These are phyloP conservation scores for Plantago elongata DNA, from an alignment of 257 asterid genomes.

Conservation along the genomic window DNA sequence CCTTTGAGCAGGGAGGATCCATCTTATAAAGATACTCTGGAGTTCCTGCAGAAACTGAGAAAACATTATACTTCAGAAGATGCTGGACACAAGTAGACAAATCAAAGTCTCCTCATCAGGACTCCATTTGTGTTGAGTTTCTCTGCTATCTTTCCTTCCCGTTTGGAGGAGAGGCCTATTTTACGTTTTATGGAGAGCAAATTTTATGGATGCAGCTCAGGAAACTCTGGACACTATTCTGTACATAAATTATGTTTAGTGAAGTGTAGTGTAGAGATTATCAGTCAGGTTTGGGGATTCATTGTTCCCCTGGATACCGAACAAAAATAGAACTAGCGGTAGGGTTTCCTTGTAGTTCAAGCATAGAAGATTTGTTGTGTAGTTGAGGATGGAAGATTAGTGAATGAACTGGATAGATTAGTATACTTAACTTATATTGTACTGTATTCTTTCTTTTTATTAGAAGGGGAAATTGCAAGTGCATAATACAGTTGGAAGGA, in stretches of 20 bases:
- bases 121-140: too few species aligned
- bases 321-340: too few species aligned
- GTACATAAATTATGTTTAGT: neutral
- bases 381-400: too few species aligned
- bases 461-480: too few species aligned
- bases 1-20: slow-evolving; percentile 82
- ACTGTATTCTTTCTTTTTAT: too few species aligned
- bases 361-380: too few species aligned
- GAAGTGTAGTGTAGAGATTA: slow-evolving; percentile 4
- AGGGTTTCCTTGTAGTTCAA: too few species aligned
- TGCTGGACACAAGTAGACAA: slow-evolving; percentile 18
- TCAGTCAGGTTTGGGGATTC: neutral
- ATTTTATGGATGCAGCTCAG: neutral
- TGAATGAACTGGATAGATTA: too few species aligned
- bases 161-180: neutral
- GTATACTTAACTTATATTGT: too few species aligned
- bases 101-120: neutral
- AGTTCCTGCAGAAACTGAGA: slow-evolving; percentile 71
- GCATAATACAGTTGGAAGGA: too few species aligned
- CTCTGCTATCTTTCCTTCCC: too few species aligned
- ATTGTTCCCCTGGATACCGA: too few species aligned
- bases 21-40: slow-evolving; percentile 78
- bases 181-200: neutral
- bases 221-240: neutral
- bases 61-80: slow-evolving; percentile 35